These are phyloP conservation scores for Aspergillus transmontanensis DNA, from an alignment of 2,329 filamentous ascomycete species.

Conservation along the genomic window DNA sequence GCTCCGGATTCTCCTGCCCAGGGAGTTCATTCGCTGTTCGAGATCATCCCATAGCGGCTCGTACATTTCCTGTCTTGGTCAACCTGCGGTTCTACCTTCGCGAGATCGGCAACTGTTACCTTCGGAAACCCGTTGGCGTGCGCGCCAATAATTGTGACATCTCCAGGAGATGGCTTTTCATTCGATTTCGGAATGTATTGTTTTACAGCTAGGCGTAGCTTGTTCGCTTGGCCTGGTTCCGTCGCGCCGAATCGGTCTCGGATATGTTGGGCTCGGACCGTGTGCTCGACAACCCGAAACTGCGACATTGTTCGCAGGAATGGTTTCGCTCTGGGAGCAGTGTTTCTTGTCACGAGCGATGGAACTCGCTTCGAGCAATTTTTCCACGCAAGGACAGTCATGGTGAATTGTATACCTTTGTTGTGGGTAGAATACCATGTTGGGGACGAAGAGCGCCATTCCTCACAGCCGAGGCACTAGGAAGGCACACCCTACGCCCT, in stretches of 20 bases:
- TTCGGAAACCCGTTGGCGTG: conserved; percentile 89
- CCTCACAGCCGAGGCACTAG: background rate
- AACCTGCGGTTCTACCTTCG: conserved; percentile 5
- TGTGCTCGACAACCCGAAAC: conserved; percentile 11
- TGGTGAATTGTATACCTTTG: background rate
- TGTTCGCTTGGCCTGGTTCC: conserved; percentile 61
- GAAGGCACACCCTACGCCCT: background rate
- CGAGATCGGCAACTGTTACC: conserved; percentile 43
- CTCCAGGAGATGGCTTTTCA: conserved; percentile 62
- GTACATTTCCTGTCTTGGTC: conserved; percentile 69
- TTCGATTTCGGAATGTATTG: conserved; percentile 76
- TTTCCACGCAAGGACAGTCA: background rate
- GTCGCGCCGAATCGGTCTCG: conserved; percentile 55
- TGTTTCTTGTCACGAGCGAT: background rate
- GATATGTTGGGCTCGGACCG: conserved; percentile 52
- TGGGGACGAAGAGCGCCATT: background rate
- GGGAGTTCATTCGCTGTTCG: conserved; percentile 53
- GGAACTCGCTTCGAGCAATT: background rate
- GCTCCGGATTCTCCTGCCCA: conserved; percentile 66
- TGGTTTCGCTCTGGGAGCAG: background rate
- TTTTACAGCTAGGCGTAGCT: conserved; percentile 70
- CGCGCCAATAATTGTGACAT: conserved; percentile 76
- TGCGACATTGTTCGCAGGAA: background rate
- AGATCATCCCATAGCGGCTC: conserved; percentile 84
- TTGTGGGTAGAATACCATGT: background rate